Base-by-base conservation (phyloP, 2,329 filamentous ascomycete species). In the Capronia americana region DNA sequence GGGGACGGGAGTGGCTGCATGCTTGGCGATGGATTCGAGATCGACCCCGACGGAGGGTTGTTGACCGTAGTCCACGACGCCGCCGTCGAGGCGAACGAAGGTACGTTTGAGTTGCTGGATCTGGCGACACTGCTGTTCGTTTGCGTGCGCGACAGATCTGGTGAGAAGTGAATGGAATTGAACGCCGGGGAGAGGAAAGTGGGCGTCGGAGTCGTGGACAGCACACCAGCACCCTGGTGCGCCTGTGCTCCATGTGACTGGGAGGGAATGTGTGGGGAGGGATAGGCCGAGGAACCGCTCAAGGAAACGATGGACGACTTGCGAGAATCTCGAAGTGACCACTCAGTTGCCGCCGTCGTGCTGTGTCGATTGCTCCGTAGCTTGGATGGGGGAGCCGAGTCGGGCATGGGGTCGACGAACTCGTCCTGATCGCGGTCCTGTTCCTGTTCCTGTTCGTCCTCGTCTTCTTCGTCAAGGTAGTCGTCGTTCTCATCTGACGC, bases 1-100 rank as follows among this genome's bases (percentile, higher is more conserved):
- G 68, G 66, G 14, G 63, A 68, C 4, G 70, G 68, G 6, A 75
- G 64, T 17, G 77, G 76, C 32, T 70, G 67, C 55, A 66, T 68
- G 34, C 64, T 65, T 14, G 70, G 71, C 20, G 63, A 67, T 7
- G 66, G 68, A 32, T 66, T 61, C 14, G 61, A 61, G 24, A 55
- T 28, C 38, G 59, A 62, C n/a, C 58, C 58, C 20, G 58, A 53
- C 28, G 30, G 32, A 34, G 44, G 61, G 24, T 62, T 61, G 46
- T 70, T 69, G 23, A 69, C 50, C 0, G 63, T 60, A 1, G 55
- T 57, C 68, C 68, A 70, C 11, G 65, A 64, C 2, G 58, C 34
- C 14, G 66, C 57, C 51, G 64, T 63, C 41, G 66, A 66, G 34
- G 24, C 26, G n/a, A 55, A 24, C 10, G 58, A n/a, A 10, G 61